Evolutionary conservation across 1,139 yeast species (phyloP), one percentile per base, ranked within the genome.

Genomic region (Pichia sp.): DNA sequence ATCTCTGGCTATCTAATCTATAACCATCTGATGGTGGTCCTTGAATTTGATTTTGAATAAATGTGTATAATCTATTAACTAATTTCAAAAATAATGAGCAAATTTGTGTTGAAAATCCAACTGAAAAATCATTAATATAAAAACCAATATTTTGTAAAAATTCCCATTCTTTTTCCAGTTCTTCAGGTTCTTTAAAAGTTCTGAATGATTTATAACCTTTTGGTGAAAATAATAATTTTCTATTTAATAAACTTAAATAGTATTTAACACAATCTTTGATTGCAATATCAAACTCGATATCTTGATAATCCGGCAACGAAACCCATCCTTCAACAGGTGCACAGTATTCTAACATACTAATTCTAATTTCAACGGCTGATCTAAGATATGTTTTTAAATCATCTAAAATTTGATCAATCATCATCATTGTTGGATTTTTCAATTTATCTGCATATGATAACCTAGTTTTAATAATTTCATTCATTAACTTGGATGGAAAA

Each of bases 341-440:
- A 46, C 85, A 76, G 52, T 85, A 80, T 39, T 82, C 82, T 49
- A 73, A 69, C 48, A 82, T 76, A 1, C 85, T 83, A 54, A 78
- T 79, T 62, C 88, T 84, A 41, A 89, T 80, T 53, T 81, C 86
- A 24, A 87, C 73, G 0, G 96, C 94, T 42, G 89, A 72, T 40
- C 80, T 76, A 46, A 90, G 77, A 62, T 88, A 88, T 1, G 83
- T 75, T 55, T 83, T 82, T 61, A 90, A 84, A 64, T 89, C 96
- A 43, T 82, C 92, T 55, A 92, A 78, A 79, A 88, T 85, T 67
- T 90, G 97, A 65, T 92, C 97, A 56, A 92, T 87, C 83, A 90
- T 87, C 90, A 89, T 85, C 79, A 89, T 79, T 0, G 97, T 89
- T 1, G 96, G 96, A 58, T 86, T 86, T 48, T 78, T 80, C 49